Conservation (phyloP, 768 basidiomycete species). For the Boletus sensibilis region DNA sequence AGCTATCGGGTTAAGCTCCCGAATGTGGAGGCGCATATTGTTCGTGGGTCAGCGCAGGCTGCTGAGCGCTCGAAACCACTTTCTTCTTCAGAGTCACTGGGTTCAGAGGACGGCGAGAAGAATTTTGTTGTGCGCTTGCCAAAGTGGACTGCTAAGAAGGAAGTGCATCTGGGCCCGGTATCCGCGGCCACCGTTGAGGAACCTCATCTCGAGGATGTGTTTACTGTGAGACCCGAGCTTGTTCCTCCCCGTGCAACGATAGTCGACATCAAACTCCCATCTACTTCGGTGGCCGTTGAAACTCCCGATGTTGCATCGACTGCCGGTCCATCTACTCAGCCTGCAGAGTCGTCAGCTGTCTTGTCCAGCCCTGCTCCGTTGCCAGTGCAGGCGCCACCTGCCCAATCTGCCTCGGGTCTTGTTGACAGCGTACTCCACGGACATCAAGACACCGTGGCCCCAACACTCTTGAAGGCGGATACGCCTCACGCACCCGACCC, state of each 20-base stretch:
- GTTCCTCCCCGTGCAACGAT: conserved; percentile 32
- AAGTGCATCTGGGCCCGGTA: conserved; percentile 5
- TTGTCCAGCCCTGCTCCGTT: conserved; percentile 10
- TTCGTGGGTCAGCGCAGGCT: conserved; percentile 37
- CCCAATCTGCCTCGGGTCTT: conserved; percentile 5
- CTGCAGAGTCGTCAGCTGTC: conserved; percentile 3
- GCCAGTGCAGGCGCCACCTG: conserved; percentile 13
- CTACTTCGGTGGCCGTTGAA: conserved; percentile 25
- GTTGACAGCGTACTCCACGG: conserved; percentile 24
- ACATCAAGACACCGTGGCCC: conserved; percentile 27
- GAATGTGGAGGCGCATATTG: conserved; percentile 42
- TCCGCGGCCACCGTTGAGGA: conserved; percentile 33
- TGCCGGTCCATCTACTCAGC: conserved; percentile 11
- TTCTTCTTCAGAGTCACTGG: conserved; percentile 20
- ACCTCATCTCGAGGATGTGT: conserved; percentile 51
- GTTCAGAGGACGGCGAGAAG: conserved; percentile 45
- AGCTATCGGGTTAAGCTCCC: conserved; percentile 65
- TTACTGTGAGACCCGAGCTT: conserved; percentile 54
- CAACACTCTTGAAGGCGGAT: conserved; percentile 32
- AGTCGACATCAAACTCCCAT: conserved; percentile 26
- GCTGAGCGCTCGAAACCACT: conserved; percentile 12
- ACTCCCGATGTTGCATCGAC: not conserved
- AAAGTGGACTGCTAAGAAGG: conserved; percentile 37
- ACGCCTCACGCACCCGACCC: conserved; percentile 22
- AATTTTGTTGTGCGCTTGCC: conserved; percentile 57